phyloP scores from a whole-genome alignment of 495 filamentous ascomycete species.

The Podospora pseudoanserina region DNA sequence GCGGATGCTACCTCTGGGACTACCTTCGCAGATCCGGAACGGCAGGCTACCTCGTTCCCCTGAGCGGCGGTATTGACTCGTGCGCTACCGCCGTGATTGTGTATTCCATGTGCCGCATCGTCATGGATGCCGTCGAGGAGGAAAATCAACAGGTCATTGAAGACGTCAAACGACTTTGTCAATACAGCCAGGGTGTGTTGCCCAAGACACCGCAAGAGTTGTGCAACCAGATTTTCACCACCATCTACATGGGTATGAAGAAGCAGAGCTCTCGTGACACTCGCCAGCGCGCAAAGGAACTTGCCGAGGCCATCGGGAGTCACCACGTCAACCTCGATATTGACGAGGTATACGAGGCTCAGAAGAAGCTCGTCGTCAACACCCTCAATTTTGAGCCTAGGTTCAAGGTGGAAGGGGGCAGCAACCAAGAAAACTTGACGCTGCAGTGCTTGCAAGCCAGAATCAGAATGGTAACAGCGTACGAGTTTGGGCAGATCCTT shows the following conservation, averaged over 20 bases:
- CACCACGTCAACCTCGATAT: conserved; percentile 78
- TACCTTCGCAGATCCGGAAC: conserved; percentile 65
- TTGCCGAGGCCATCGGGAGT: conserved; percentile 65
- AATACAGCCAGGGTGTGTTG: conserved; percentile 49
- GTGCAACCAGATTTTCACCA: conserved; percentile 63
- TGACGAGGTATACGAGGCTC: conserved; percentile 54
- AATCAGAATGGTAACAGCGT: conserved; percentile 75
- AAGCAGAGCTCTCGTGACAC: conserved; percentile 70
- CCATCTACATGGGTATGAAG: conserved; percentile 77
- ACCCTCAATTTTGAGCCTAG: conserved; percentile 42
- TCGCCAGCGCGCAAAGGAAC: conserved; percentile 61
- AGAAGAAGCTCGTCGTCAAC: conserved; percentile 33
- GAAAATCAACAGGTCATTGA: conserved; percentile 63
- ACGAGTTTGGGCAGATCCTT: conserved; percentile 44
- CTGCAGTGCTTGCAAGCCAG: conserved; percentile 83
- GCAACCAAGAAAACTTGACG: conserved; percentile 46
- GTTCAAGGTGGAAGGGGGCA: conserved; percentile 53
- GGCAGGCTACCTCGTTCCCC: conserved; percentile 57
- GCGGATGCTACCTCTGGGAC: conserved; percentile 80
- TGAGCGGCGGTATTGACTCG: conserved; percentile 70
- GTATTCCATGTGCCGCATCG: conserved; percentile 73
- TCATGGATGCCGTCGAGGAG: conserved; percentile 59
- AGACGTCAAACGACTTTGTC: conserved; percentile 62
- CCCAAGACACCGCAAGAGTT: conserved; percentile 61
- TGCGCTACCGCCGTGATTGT: conserved; percentile 62